Evolutionary conservation across 208 protist genomes (phyloP).

Genomic region (Acanthamoeba comandoni): DNA sequence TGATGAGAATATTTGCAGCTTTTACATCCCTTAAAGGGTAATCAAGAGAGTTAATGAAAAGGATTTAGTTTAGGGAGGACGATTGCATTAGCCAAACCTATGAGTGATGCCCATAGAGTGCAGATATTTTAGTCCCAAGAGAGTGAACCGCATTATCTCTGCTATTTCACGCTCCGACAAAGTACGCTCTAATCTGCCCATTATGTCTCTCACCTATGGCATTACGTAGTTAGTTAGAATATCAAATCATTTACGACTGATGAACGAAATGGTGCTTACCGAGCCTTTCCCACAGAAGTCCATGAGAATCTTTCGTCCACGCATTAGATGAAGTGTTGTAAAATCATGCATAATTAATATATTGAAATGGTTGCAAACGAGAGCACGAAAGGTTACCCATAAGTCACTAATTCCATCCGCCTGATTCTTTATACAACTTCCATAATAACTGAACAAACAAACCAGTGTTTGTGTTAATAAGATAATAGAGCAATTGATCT

Average conservation of each 20-base stretch:
- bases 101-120: slow-evolving; percentile 60
- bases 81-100: neutral
- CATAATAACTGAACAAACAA: slow-evolving; percentile 29
- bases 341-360: neutral
- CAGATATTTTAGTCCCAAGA: slow-evolving; percentile 24
- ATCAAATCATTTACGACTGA: neutral
- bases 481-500: neutral
- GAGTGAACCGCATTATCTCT: slow-evolving; percentile 16
- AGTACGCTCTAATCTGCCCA: slow-evolving; percentile 13
- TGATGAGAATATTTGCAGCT: slow-evolving; percentile 57
- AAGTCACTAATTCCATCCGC: slow-evolving; percentile 23
- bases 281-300: slow-evolving; percentile 68
- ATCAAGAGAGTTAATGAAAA: neutral
- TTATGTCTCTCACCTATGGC: slow-evolving; percentile 27
- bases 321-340: neutral
- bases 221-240: neutral
- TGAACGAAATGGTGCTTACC: neutral
- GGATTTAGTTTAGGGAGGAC: neutral
- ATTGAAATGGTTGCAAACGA: neutral
- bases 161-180: slow-evolving; percentile 29
- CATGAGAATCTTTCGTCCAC: slow-evolving; percentile 24
- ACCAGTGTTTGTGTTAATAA: neutral
- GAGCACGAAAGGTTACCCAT: slow-evolving; percentile 36
- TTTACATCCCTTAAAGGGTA: slow-evolving; percentile 41
- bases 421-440: slow-evolving; percentile 4